Percentiles rank a stretch among this genome's conserved stretches.
Conservation (phyloP, 768 basidiomycete genomes). For the Lactifluus volemus region DNA sequence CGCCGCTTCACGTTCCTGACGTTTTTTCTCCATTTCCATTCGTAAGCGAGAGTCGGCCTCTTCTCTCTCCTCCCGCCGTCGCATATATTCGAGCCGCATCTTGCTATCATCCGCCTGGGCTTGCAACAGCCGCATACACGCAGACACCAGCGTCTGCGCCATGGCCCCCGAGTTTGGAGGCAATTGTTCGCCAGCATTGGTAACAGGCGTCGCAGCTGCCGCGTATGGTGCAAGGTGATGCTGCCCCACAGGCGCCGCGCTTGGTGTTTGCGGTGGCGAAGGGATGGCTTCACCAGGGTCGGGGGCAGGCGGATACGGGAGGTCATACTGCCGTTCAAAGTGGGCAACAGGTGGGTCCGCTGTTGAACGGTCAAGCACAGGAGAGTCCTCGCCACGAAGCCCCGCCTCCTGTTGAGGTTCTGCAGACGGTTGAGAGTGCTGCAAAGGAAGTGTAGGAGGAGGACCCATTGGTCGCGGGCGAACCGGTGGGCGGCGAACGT, state of each 20-base stretch:
- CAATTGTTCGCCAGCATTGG: slow-evolving; percentile 30
- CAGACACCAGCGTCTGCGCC: slow-evolving; percentile 47
- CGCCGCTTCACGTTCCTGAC: slow-evolving; percentile 46
- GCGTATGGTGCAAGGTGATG: slow-evolving; percentile 8
- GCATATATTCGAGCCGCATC: slow-evolving; percentile 60
- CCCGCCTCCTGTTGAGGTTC: slow-evolving; percentile 13
- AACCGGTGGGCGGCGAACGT: slow-evolving; percentile 17
- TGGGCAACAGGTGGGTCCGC: slow-evolving; percentile 15
- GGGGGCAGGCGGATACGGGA: slow-evolving; percentile 8
- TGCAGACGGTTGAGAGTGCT: slow-evolving; percentile 7
- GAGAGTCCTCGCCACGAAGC: slow-evolving; percentile 14
- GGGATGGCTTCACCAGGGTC: slow-evolving; percentile 18
- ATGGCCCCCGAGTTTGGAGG: slow-evolving; percentile 39
- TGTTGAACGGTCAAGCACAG: slow-evolving; percentile 10
- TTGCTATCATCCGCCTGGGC: slow-evolving; percentile 62
- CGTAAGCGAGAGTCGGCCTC: slow-evolving; percentile 46
- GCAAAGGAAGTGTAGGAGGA: slow-evolving; percentile 15
- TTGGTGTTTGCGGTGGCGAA: slow-evolving; percentile 20
- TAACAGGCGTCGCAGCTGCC: slow-evolving; percentile 9
- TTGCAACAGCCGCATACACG: slow-evolving; percentile 53
- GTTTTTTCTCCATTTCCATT: slow-evolving; percentile 44
- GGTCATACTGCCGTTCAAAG: slow-evolving; percentile 17
- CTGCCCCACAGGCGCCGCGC: slow-evolving; percentile 12
- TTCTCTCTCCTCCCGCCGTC: slow-evolving; percentile 61
- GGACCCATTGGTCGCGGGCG: slow-evolving; percentile 19